phyloP scores from a whole-genome alignment of 164 flowering plant species.

The Vitis rupestris region DNA sequence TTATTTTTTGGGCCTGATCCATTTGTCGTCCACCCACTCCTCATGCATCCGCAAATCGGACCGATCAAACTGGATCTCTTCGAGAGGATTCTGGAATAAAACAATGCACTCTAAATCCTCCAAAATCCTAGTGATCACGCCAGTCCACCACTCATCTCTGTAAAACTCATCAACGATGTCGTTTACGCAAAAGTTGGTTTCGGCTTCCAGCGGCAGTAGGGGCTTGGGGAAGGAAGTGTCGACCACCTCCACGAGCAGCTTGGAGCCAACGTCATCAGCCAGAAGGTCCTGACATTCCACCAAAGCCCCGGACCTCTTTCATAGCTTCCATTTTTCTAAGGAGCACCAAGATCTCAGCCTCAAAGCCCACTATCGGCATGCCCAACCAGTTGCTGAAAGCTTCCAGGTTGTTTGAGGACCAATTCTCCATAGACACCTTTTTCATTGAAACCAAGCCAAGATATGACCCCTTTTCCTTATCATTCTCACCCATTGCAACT shows the following conservation, averaged over 20 bases:
- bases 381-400: too few relatives aligned
- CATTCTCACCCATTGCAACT: too few relatives aligned
- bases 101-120: conserved; percentile 14
- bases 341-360: too few relatives aligned
- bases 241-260: conserved; percentile 20
- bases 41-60: conserved; percentile 19
- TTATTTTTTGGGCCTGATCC: conserved; percentile 29
- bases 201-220: conserved; percentile 12
- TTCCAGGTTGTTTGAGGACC: too few relatives aligned
- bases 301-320: neutral
- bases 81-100: conserved; percentile 28
- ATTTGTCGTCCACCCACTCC: conserved; percentile 25
- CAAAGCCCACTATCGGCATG: too few relatives aligned
- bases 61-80: conserved; percentile 15
- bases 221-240: conserved; percentile 24
- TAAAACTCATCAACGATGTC: conserved; percentile 34
- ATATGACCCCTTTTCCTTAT: too few relatives aligned
- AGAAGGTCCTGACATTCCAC: conserved; percentile 26
- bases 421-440: too few relatives aligned
- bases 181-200: conserved; percentile 14
- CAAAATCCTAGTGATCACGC: conserved; percentile 22
- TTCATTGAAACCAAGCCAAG: too few relatives aligned
- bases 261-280: conserved; percentile 21
- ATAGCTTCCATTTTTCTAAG: too few relatives aligned
- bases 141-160: conserved; percentile 43